Evolutionary conservation across 2,329 filamentous ascomycete genomes (phyloP).

Genomic region (Acarospora socialis): DNA sequence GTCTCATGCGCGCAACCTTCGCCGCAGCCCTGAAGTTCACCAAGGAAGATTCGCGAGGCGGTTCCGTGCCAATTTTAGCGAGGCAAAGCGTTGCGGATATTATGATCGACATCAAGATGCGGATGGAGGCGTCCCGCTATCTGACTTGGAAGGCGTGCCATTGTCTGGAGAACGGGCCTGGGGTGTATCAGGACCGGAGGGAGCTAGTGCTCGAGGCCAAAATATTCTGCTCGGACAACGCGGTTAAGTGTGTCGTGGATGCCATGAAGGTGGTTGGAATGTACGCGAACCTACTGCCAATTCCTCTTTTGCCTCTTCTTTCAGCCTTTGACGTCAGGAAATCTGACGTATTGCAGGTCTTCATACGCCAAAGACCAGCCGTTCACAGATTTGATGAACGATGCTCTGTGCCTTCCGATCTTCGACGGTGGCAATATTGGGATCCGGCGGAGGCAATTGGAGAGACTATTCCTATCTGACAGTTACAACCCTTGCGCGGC

Average conservation of each 20-base stretch:
- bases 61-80: conserved; percentile 31
- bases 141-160: conserved; percentile 40
- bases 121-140: conserved; percentile 34
- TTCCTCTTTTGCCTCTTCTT: background rate
- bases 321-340: background rate
- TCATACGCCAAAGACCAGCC: conserved; percentile 29
- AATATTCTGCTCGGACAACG: conserved; percentile 36
- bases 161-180: conserved; percentile 28
- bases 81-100: conserved; percentile 39
- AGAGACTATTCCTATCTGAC: conserved; percentile 30
- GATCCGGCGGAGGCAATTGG: conserved; percentile 34
- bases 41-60: conserved; percentile 32
- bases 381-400: conserved; percentile 31
- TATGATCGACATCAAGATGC: conserved; percentile 38
- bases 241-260: conserved; percentile 34
- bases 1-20: conserved; percentile 40
- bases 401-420: conserved; percentile 33
- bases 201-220: conserved; percentile 38
- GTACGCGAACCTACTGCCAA: conserved; percentile 21
- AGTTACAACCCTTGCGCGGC: conserved; percentile 35
- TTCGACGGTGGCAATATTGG: conserved; percentile 44
- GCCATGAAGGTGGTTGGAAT: conserved; percentile 40
- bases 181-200: conserved; percentile 26
- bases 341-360: conserved; percentile 16
- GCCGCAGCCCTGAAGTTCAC: conserved; percentile 38